Evolutionary conservation across 2,329 filamentous ascomycete genomes (phyloP), one percentile per base, ranked within the genome.

Genomic region (Penicillium olsonii): DNA sequence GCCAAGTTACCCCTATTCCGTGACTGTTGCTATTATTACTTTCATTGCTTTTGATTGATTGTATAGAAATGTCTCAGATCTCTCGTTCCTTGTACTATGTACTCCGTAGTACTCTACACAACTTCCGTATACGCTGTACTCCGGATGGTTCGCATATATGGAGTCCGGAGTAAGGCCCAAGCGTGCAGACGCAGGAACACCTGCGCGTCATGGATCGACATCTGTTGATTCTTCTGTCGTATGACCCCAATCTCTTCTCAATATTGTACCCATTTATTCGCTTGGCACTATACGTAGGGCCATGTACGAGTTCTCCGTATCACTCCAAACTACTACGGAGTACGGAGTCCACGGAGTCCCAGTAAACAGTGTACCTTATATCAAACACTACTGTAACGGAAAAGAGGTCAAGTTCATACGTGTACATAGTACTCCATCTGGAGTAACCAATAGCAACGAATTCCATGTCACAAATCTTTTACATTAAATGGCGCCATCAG

Each of bases 161-260:
- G n/a, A n/a, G n/a, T n/a, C n/a, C n/a, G n/a, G n/a, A n/a, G n/a
- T n/a, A 49, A 27, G 47, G 47, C 42, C 42, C 47, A 40, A 37
- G 47, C 47, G 42, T 40, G 15, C 37, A 39, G 27, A 7, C 33
- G 33, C 33, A 37, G 24, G 35, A 40, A 41, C 20, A 9, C 24
- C 42, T 45, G 34, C 42, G 22, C 44, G 20, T 47, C 37, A 40
- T 24, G 20, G 43, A 46, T 48, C 45, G 33, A 42, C 39, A 42
- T 37, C 14, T 42, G 37, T 27, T 35, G 17, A 22, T 29, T 38
- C 17, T 22, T 31, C 27, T 31, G 20, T 33, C n/a, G n/a, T 35
- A 43, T 35, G n/a, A 26, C 37, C 15, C 37, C 19, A 17, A 14
- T 15, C 19, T 4, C 12, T 5, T 40, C 11, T 17, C 20, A 20